A percentile compares a stretch with the other conserved stretches of the same genome.
Evolutionary conservation across 495 filamentous ascomycete genomes (phyloP).

Genomic region (Penicillium steckii): DNA sequence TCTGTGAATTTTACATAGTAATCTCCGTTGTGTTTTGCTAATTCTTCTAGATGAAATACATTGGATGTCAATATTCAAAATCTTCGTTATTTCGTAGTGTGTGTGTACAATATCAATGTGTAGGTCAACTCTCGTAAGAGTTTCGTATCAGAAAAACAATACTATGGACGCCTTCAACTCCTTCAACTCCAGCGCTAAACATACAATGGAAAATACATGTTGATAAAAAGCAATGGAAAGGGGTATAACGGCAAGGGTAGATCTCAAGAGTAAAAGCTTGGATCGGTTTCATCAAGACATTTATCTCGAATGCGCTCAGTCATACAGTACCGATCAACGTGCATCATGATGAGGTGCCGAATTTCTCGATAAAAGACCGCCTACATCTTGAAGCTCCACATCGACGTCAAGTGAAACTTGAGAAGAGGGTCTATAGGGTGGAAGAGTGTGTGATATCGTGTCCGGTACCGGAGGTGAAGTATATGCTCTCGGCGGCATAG

Average conservation of each 20-base stretch:
- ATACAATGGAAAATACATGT: constrained; percentile 6
- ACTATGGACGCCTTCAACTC: constrained; percentile 9
- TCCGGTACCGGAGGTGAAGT: constrained; percentile 1
- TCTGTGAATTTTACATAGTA: constrained; percentile 29
- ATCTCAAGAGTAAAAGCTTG: too few relatives aligned
- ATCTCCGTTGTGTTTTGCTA: constrained; percentile 14
- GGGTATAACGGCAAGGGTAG: constrained; percentile 1
- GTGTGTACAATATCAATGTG: not conserved
- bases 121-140: too few relatives aligned
- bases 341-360: not conserved
- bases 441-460: constrained; percentile 8
- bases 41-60: constrained; percentile 20
- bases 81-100: not conserved
- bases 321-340: not conserved
- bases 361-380: constrained; percentile 41
- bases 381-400: constrained; percentile 53
- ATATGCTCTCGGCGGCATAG: not conserved
- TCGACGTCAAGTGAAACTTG: constrained; percentile 21
- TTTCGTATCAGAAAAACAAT: not conserved
- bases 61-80: constrained; percentile 15
- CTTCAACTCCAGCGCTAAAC: constrained; percentile 18
- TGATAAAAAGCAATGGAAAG: constrained; percentile 3
- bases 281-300: too few relatives aligned
- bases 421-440: constrained; percentile 24
- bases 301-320: too few relatives aligned